Conservation (phyloP, 208 protist genomes). For the Leishmania mexicana region DNA sequence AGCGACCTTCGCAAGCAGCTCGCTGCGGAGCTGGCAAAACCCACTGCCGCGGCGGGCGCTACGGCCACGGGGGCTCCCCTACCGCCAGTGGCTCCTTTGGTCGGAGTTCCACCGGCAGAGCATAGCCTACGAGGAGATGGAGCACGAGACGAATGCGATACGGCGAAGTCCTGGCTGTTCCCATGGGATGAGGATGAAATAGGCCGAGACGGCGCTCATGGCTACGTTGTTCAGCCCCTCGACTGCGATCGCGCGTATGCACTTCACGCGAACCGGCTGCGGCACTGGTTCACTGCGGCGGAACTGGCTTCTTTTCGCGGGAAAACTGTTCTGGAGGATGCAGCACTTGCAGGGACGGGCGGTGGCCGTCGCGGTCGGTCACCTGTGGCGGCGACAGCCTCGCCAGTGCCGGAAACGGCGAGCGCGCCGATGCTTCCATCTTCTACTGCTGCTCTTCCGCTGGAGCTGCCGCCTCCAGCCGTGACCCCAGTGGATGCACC, state of each 20-base stretch:
- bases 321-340: not conserved
- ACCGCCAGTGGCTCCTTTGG: not conserved
- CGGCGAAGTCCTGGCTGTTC: not conserved
- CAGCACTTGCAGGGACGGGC: not conserved
- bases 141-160: not conserved
- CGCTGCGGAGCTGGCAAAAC: conserved; percentile 15
- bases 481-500: not conserved
- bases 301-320: conserved; percentile 16
- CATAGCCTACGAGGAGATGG: no score
- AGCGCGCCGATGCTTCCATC: not conserved
- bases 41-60: not conserved
- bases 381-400: not conserved
- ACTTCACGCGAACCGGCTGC: conserved; percentile 4
- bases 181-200: conserved; percentile 4
- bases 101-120: not conserved
- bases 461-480: not conserved
- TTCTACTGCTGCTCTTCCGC: not conserved
- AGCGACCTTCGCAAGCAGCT: conserved; percentile 22
- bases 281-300: conserved; percentile 11
- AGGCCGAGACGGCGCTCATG: not conserved
- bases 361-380: not conserved
- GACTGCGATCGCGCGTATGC: conserved; percentile 30
- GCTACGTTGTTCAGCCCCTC: conserved; percentile 17
- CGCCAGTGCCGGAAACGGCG: no score
- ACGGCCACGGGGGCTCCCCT: not conserved